A percentile compares a stretch with the other conserved stretches of the same genome.
Conservation (phyloP, 129 eudicot species). For the Lactuca sativa region DNA sequence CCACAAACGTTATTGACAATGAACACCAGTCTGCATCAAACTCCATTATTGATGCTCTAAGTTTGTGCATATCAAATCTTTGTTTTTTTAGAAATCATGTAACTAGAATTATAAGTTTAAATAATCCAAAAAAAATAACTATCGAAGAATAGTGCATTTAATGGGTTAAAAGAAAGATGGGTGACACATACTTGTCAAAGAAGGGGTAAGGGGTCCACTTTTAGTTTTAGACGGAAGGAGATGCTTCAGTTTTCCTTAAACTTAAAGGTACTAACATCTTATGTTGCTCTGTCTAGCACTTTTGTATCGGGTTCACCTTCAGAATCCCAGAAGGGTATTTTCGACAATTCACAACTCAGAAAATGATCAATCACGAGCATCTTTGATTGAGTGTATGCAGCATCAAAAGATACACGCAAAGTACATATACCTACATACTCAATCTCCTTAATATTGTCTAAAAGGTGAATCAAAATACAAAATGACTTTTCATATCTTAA, state of each 20-base stretch:
- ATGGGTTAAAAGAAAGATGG: neutral
- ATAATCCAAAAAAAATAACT: neutral
- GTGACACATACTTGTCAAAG: neutral
- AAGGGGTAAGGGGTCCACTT: neutral
- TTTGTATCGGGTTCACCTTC: neutral
- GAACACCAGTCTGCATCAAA: neutral
- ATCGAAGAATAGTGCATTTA: neutral
- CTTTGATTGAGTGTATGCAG: neutral
- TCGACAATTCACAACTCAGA: neutral
- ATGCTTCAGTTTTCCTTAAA: neutral
- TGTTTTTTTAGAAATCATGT: no score
- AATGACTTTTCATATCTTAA: no score
- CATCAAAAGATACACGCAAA: neutral
- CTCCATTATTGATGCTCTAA: neutral
- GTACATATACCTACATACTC: neutral
- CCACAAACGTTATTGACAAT: no score
- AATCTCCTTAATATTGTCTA: no score
- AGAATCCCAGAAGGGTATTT: neutral
- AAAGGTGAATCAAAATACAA: no score
- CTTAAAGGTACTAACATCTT: neutral
- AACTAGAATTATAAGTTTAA: neutral
- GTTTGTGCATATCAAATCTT: neutral
- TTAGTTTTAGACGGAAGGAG: neutral
- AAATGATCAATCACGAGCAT: neutral
- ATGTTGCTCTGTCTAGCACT: constrained; percentile 1